A percentile compares a stretch with the other conserved stretches of the same genome.
These are phyloP conservation scores for Aspergillus eucalypticola DNA, from an alignment of 2,329 filamentous ascomycete species.

Conservation along the genomic window DNA sequence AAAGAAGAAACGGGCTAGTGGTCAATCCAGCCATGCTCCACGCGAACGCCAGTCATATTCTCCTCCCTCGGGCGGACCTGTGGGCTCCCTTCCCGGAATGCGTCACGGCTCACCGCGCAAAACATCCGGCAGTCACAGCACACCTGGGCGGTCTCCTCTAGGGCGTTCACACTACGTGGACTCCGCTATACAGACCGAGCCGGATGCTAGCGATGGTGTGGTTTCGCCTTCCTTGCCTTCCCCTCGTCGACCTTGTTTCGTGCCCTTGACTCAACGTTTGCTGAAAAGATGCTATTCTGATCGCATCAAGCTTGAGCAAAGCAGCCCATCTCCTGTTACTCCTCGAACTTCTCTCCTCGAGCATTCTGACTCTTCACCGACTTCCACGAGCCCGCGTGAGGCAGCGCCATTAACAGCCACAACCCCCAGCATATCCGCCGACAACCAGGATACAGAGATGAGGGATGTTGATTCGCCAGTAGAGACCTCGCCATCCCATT, in stretches of 20 bases:
- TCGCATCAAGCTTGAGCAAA: slow-evolving; percentile 38
- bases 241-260: slow-evolving; percentile 33
- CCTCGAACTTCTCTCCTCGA: slow-evolving; percentile 13
- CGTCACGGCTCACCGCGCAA: slow-evolving; percentile 33
- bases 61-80: slow-evolving; percentile 34
- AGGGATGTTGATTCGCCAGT: slow-evolving; percentile 40
- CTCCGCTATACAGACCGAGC: slow-evolving; percentile 45
- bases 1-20: slow-evolving; percentile 60
- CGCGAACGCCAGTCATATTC: slow-evolving; percentile 45
- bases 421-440: slow-evolving; percentile 10
- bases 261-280: slow-evolving; percentile 45
- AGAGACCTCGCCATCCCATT: slow-evolving; percentile 20
- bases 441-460: slow-evolving; percentile 49
- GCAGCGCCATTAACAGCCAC: slow-evolving; percentile 11
- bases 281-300: slow-evolving; percentile 46
- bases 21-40: slow-evolving; percentile 48
- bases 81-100: slow-evolving; percentile 26
- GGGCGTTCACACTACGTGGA: slow-evolving; percentile 42
- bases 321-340: slow-evolving; percentile 14
- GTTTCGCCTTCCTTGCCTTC: slow-evolving; percentile 21
- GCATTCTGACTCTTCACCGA: slow-evolving; percentile 14
- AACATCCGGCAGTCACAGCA: slow-evolving; percentile 30
- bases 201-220: slow-evolving; percentile 38
- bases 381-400: slow-evolving; percentile 16
- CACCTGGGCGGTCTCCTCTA: slow-evolving; percentile 27